Evolutionary conservation across 495 filamentous ascomycete species (phyloP), one percentile per base, ranked within the genome.

Genomic region (Aspergillus heteromorphus): DNA sequence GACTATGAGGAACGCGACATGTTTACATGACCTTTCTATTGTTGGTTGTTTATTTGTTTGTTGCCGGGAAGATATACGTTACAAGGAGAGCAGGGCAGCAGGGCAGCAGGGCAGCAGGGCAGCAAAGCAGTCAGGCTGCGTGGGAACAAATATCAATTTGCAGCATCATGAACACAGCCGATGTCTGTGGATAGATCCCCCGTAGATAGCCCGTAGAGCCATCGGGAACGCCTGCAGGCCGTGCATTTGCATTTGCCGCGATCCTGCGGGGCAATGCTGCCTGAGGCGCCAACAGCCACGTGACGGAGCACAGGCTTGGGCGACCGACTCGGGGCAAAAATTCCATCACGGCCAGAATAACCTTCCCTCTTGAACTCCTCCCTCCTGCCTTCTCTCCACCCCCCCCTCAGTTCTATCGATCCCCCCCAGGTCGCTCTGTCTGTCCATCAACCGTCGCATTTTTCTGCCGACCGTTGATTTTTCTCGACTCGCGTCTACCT

Each of bases 301-400:
- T 76, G 73, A 74, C 63, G n/a, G n/a, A n/a, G n/a, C 53, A 19
- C 40, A 56, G 51, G 48, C 50, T 30, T 50, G 54, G 50, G 57
- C 55, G 62, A 63, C 58, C 65, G 64, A 68, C 65, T 65, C 64
- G 60, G 70, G 69, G 67, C 72, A 73, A 77, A 77, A 77, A 69
- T 74, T 77, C 72, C 71, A 73, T 72, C 68, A 59, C 63, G 59
- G 62, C 50, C 59, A 58, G 47, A 57, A 45, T 51, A 51, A 48
- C 29, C 47, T 51, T 60, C 58, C 60, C 63, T 62, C 62, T 65
- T 58, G 60, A 57, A 57, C 50, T 62, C 45, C 50, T 54, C 62
- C 57, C 51, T 56, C 34, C 48, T 45, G 58, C 56, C 56, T 60
- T 54, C 52, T 51, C 56, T 64, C 58, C 59, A 61, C 59, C 63